These are phyloP conservation scores for Didymella keratinophila DNA, from an alignment of 2,329 filamentous ascomycete genomes.

Conservation along the genomic window DNA sequence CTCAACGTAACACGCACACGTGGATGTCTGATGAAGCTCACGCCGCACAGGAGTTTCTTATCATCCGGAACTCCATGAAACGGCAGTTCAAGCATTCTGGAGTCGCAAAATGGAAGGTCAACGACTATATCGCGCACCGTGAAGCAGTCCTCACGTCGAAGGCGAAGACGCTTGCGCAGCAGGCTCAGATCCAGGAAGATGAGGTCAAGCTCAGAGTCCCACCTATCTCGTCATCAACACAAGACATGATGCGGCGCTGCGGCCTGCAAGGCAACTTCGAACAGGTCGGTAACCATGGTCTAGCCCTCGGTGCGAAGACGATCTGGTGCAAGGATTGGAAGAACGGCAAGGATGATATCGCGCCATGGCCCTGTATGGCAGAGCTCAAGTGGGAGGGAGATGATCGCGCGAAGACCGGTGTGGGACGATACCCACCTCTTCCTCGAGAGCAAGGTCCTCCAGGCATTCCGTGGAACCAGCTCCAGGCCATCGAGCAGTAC, in stretches of 20 bases:
- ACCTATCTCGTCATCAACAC: constrained; percentile 20
- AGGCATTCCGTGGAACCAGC: constrained; percentile 54
- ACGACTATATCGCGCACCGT: constrained; percentile 44
- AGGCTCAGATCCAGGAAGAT: constrained; percentile 26
- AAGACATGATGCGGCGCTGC: constrained; percentile 25
- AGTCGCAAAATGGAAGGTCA: constrained; percentile 43
- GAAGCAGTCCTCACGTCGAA: constrained; percentile 35
- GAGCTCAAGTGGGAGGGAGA: constrained; percentile 60
- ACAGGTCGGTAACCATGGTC: constrained; percentile 34
- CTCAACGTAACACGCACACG: constrained; percentile 28
- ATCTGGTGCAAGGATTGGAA: constrained; percentile 51
- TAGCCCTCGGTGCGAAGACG: constrained; percentile 50
- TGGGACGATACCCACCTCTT: constrained; percentile 54
- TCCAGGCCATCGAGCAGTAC: constrained; percentile 49
- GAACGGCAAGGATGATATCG: constrained; percentile 46
- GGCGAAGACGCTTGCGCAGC: constrained; percentile 25
- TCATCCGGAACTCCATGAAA: constrained; percentile 47
- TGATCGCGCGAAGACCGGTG: constrained; percentile 54
- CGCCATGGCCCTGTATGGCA: constrained; percentile 51
- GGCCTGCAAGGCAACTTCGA: constrained; percentile 34
- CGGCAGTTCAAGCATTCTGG: constrained; percentile 46
- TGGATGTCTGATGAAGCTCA: constrained; percentile 40
- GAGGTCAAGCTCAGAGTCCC: constrained; percentile 6
- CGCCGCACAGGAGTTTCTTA: constrained; percentile 38
- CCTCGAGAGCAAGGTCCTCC: constrained; percentile 54